phyloP scores from a whole-genome alignment of 208 protist species.

The Leishmania turanica region DNA sequence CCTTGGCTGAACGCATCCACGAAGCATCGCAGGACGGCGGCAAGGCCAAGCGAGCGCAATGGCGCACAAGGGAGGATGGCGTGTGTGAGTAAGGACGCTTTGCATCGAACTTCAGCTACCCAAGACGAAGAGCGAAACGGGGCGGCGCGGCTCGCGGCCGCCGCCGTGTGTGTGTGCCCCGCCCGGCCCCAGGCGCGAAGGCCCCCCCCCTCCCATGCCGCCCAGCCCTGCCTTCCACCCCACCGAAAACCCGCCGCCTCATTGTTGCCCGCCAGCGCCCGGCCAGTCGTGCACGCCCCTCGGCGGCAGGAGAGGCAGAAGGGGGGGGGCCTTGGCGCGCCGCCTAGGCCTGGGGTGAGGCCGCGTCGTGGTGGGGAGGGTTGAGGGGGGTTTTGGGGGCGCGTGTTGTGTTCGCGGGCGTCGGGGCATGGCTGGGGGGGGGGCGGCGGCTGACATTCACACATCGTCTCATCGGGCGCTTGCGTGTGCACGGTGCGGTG shows the following conservation, averaged over 20 bases:
- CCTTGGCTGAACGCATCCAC: slow-evolving; percentile 27
- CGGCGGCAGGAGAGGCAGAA: no score
- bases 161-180: not conserved
- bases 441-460: not conserved
- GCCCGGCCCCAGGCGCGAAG: no score
- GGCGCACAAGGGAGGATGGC: not conserved
- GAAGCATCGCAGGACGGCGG: slow-evolving; percentile 9
- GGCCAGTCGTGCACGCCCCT: no score
- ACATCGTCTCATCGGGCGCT: not conserved
- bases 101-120: not conserved
- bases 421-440: not conserved
- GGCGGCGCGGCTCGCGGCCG: no score
- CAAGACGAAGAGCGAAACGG: not conserved
- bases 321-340: no score
- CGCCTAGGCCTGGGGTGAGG: no score
- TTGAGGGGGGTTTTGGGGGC: not conserved
- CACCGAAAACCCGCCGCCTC: no score
- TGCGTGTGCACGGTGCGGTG: not conserved
- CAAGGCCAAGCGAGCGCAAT: not conserved
- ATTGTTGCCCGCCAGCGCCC: accelerated
- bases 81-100: not conserved
- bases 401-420: not conserved
- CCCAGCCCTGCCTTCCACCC: no score
- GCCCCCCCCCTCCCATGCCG: no score
- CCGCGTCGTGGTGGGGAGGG: no score